Base-by-base conservation (phyloP, 177 flowering plant genomes). In the Tripterygium wilfordii region DNA sequence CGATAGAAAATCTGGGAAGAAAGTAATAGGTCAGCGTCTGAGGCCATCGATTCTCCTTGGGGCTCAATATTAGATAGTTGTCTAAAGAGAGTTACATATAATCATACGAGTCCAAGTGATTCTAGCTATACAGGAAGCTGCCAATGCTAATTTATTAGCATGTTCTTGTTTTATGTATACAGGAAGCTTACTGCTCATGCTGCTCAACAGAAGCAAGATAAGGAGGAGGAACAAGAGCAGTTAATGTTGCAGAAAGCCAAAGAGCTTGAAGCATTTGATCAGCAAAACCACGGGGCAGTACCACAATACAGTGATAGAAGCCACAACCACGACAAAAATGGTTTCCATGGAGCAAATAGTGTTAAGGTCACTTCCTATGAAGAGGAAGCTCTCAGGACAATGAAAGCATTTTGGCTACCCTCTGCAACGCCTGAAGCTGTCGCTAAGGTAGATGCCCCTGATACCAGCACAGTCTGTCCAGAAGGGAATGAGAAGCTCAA, bases 401-500 rank as follows among this genome's bases (percentile, higher is more conserved):
- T 88, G 98, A 83, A 86, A 68, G 96, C 96, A 35, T 92, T 92
- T 70, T 92, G 98, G 98, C 78, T 92, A 19, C 96, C 98, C 12
- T 92, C 98, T 37, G 98, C 98, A 8, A 86, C 98, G 13, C 98
- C 98, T 0, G 94, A 80, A 55, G 98, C 96, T 45, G 68, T 91
- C 2, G 78, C 53, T 2, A 88, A 86, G 57, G 90, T 84, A 2
- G 87, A 77, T 1, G 78, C 89, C 10, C 96, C 98, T 8, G 71
- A 84, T 6, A 68, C 77, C 15, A 39, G 60, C 49, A 88, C 96
- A 12, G 39, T 62, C 17, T 92, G 98, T 58, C 98, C 98, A 0
- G 94, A 92, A 74, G 98, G 98, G 52, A 80, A 66, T 0, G 98
- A 92, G 67, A 86, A 88, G 56, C 83, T 92, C 43, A 86, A 74